Base-by-base conservation (phyloP, 1,284 basidiomycete genomes). In the Cerioporus squamosus region DNA sequence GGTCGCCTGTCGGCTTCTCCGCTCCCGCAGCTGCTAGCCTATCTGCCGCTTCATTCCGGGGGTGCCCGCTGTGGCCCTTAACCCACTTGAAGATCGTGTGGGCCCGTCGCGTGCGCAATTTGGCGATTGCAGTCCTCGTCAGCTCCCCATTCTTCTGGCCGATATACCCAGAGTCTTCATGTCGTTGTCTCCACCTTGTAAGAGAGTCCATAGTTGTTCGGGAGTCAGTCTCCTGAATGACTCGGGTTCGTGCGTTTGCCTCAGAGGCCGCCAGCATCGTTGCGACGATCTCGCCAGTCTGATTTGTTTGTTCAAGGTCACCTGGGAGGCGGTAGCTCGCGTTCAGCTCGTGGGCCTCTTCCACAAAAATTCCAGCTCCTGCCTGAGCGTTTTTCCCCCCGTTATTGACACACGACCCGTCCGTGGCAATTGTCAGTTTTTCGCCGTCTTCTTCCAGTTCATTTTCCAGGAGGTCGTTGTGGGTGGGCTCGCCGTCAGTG, bases 31-130 rank as follows among this genome's bases (percentile, higher is more conserved):
- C 60, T 0, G 71, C 74, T 0, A 68, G 55, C 0, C 8, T 1
- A 45, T 74, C 68, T 0, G 73, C 70, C 6, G 33, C 53, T 31
- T 74, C 68, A 22, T 74, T 71, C 9, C 67, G 61, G 6, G 18
- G 42, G 18, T 46, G 55, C 0, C 67, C 67, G 0, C 29, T 9
- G 44, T 75, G 73, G 0, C 71, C 69, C 59, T 74, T 74, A 0
- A 73, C 68, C 69, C 70, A 72, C 22, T 57, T 39, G 31, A 75
- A 61, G 9, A 22, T 22, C 0, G 68, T 74, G 5, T 43, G 24
- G 0, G 66, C 69, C 3, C 60, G 49, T 6, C 68, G 22, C 3
- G 14, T 9, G 20, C 65, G 46, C 1, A 73, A 57, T 0, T 7
- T 24, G 0, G 54, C 51, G 1, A 54, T 15, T 1, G 39, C n/a